These are phyloP conservation scores for Boletus rubropictus DNA, from an alignment of 768 basidiomycete genomes.

Conservation along the genomic window DNA sequence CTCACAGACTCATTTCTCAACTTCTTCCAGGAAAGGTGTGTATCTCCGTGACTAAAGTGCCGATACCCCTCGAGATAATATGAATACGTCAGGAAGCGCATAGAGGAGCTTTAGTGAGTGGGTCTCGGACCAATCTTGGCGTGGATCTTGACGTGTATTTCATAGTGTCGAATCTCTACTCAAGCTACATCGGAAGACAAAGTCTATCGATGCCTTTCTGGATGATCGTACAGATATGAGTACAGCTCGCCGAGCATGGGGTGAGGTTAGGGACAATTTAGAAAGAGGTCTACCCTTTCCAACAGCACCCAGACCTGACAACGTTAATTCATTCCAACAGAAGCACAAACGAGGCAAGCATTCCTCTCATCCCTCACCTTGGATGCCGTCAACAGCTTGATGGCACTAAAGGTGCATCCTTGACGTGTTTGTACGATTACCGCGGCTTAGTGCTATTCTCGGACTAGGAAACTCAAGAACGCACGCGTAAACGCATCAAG, in stretches of 20 bases:
- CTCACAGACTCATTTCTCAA: slow-evolving; percentile 67
- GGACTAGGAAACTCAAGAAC: slow-evolving; percentile 77
- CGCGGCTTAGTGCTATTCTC: neutral
- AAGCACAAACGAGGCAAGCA: slow-evolving; percentile 77
- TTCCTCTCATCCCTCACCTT: slow-evolving; percentile 63
- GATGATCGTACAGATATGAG: slow-evolving; percentile 67
- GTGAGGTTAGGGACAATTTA: slow-evolving; percentile 77
- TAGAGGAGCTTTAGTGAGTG: slow-evolving; percentile 80
- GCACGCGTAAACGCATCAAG: slow-evolving; percentile 87
- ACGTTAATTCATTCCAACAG: slow-evolving; percentile 34
- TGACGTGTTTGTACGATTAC: neutral
- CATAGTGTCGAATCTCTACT: slow-evolving; percentile 67
- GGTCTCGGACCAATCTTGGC: neutral
- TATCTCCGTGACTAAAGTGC: slow-evolving; percentile 10
- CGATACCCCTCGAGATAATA: slow-evolving; percentile 19
- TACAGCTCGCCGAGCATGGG: slow-evolving; percentile 71
- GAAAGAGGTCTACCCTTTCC: slow-evolving; percentile 56
- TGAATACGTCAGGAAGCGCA: slow-evolving; percentile 51
- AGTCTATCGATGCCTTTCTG: slow-evolving; percentile 60
- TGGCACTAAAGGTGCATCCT: slow-evolving; percentile 52
- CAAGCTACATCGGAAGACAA: slow-evolving; percentile 67
- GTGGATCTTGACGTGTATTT: slow-evolving; percentile 3
- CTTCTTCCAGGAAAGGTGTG: slow-evolving; percentile 84
- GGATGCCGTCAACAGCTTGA: slow-evolving; percentile 71
- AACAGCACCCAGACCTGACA: neutral